Base-by-base conservation (phyloP, 495 filamentous ascomycete species). In the Opeltia flavorubescens region DNA sequence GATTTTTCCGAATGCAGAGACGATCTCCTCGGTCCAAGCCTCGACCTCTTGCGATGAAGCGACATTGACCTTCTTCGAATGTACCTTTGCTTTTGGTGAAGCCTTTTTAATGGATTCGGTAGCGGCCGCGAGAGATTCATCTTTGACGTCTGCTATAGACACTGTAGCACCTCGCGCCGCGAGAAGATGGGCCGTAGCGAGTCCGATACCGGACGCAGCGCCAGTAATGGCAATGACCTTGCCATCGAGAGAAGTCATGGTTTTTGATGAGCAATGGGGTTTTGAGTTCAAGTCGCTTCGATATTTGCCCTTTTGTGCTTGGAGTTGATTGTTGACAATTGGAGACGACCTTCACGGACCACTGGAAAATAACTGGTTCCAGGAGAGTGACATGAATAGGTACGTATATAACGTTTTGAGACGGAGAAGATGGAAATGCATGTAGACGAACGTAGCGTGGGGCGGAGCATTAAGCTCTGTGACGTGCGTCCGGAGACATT, bases 171-270 rank as follows among this genome's bases (percentile, higher is more conserved):
- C 75, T 12, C 60, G 61, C 25, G 53, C 52, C 38, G 69, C 64
- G 15, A 77, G 58, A 27, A 70, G 66, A 27, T 66, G 62, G 40
- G 73, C 67, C 20, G 73, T 72, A n/a, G 71, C 70, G 21, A 73
- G 60, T n/a, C 74, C 75, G 41, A 78, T 78, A 7, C 75, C 75
- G 29, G 62, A 66, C 1, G 72, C 65, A 11, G 66, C 71, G 36
- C 75, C 75, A 21, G 75, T 78, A 26, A 78, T 54, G 33, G 66
- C 68, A 53, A 74, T 69, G 45, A 75, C 67, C 61, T 69, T 74
- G 40, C 54, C 55, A 48, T 62, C 46, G 44, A 66, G 46, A 35
- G 58, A 55, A 43, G 49, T 55, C 57, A 62, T 43, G n/a, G 1
- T 41, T n/a, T n/a, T n/a, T n/a, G n/a, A n/a, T n/a, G n/a, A n/a